Evolutionary conservation across 1,284 basidiomycete genomes (phyloP).

Genomic region (Exobasidium cylindrosporum): DNA sequence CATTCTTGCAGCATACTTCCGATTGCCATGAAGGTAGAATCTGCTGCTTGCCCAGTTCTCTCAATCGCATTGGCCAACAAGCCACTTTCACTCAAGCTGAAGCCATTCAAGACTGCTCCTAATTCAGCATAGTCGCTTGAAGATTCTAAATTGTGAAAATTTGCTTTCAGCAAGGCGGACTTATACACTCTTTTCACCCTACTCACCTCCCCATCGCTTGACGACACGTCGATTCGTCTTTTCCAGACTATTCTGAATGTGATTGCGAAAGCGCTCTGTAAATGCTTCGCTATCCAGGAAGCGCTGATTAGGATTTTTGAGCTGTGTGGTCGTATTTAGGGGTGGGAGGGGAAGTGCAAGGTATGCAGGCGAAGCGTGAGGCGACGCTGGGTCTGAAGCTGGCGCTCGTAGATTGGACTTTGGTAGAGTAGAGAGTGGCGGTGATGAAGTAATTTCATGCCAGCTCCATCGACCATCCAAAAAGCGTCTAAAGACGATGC

Average conservation of each 20-base stretch:
- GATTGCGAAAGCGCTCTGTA: slow-evolving; percentile 90
- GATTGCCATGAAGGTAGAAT: slow-evolving; percentile 88
- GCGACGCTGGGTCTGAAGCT: slow-evolving; percentile 86
- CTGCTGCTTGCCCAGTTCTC: slow-evolving; percentile 90
- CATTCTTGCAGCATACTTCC: slow-evolving; percentile 63
- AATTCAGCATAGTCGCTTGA: slow-evolving; percentile 90
- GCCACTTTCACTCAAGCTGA: slow-evolving; percentile 79
- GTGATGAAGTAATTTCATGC: slow-evolving; percentile 59
- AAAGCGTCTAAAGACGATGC: slow-evolving; percentile 92
- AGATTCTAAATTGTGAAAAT: slow-evolving; percentile 62
- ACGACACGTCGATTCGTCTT: slow-evolving; percentile 86
- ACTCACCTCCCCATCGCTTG: slow-evolving; percentile 74
- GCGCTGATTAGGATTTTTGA: slow-evolving; percentile 58
- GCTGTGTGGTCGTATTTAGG: slow-evolving; percentile 57
- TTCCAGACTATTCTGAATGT: slow-evolving; percentile 87
- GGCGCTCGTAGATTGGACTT: slow-evolving; percentile 95
- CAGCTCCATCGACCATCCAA: slow-evolving; percentile 92
- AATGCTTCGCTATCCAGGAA: slow-evolving; percentile 96
- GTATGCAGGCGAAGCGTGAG: slow-evolving; percentile 71
- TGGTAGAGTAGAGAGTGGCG: slow-evolving; percentile 81
- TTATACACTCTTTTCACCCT: slow-evolving; percentile 42
- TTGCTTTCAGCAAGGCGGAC: background rate
- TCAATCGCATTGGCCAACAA: slow-evolving; percentile 75
- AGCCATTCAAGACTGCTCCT: slow-evolving; percentile 91
- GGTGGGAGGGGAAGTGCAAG: slow-evolving; percentile 77